Evolutionary conservation across 441 rosid species (phyloP), one percentile per base, ranked within the genome.

Genomic region (Erodium texanum): DNA sequence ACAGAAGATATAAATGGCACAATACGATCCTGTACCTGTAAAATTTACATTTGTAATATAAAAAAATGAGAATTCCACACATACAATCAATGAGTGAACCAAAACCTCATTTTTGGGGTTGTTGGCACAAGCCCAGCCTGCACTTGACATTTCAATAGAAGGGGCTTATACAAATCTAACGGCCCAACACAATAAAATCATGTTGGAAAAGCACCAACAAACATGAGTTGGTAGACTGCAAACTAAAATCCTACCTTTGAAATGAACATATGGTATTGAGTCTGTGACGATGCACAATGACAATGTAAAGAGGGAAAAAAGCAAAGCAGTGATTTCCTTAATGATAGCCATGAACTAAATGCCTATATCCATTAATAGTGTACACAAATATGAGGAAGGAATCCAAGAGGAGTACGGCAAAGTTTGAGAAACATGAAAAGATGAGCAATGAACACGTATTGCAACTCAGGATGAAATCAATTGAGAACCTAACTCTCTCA

Each of bases 1-100:
- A 92, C 78, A 56, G 96, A 86, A 64, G 96, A 95, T 24, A 95
- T 76, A 83, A 87, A 84, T 66, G 92, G 88, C 77, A 84, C 75
- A 71, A 83, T 76, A 68, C 82, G 86, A 64, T 92, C 98, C 99
- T 95, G 96, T 24, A n/a, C 27, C 65, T 62, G 65, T 27, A 11
- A 62, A 62, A 24, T 24, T 62, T 62, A 62, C 38, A 24, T 12
- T 27, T 29, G n/a, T n/a, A n/a, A n/a, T n/a, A 38, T 24, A 16
- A 15, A 34, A 18, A 64, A 36, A 64, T 64, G 14, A 64, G 66
- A 36, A 64, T 20, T 45, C 71, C 62, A 24, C 3, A 27, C 68
- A 61, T 29, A 32, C 71, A 18, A 62, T 24, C 65, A 24, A 16
- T 62, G 65, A 29, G 18, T 36, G 24, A n/a, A 61, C 18, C 15